A percentile compares a stretch with the other conserved stretches of the same genome.
Evolutionary conservation across 225 moss, liverwort and hornwort species (phyloP).

Genomic region (Physcomitrellopsis africana): DNA sequence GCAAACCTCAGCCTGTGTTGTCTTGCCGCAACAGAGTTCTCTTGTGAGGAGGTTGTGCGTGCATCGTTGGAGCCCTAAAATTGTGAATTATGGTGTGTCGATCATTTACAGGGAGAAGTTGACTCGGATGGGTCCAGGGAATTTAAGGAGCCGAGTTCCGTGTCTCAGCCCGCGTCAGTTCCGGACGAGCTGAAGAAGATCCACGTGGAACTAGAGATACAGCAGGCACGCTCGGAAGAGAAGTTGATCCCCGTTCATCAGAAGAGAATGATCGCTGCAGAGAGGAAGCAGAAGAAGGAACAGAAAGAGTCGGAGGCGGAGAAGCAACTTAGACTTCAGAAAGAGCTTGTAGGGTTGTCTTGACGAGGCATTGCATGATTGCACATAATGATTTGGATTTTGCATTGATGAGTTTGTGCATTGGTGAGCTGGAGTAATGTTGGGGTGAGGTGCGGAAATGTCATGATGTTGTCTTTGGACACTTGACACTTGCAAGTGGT

Average conservation of each 20-base stretch:
- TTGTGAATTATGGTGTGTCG: background rate
- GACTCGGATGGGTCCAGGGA: slow-evolving; percentile 67
- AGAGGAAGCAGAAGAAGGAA: slow-evolving; percentile 90
- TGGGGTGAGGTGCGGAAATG: background rate
- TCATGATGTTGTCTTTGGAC: background rate
- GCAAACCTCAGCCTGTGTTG: background rate
- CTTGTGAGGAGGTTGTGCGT: background rate
- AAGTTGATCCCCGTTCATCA: slow-evolving; percentile 75
- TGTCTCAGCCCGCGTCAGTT: slow-evolving; percentile 59
- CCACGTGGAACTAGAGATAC: slow-evolving; percentile 62
- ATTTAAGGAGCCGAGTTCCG: slow-evolving; percentile 60
- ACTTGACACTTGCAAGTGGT: background rate
- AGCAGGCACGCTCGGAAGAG: slow-evolving; percentile 64
- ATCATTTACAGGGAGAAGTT: slow-evolving; percentile 61
- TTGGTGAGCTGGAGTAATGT: background rate
- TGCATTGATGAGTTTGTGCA: background rate
- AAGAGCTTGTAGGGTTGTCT: slow-evolving; percentile 63
- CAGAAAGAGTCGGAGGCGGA: slow-evolving; percentile 76
- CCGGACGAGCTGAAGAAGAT: slow-evolving; percentile 69
- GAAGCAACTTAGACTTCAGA: slow-evolving; percentile 66
- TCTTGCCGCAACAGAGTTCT: background rate
- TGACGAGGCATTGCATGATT: background rate
- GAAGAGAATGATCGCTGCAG: slow-evolving; percentile 82
- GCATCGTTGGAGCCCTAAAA: slow-evolving; percentile 1
- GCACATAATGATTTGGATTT: no score